Percentiles rank a stretch among this genome's conserved stretches.
Conservation (phyloP, 164 flowering plant species). For the Taxillus chinensis region DNA sequence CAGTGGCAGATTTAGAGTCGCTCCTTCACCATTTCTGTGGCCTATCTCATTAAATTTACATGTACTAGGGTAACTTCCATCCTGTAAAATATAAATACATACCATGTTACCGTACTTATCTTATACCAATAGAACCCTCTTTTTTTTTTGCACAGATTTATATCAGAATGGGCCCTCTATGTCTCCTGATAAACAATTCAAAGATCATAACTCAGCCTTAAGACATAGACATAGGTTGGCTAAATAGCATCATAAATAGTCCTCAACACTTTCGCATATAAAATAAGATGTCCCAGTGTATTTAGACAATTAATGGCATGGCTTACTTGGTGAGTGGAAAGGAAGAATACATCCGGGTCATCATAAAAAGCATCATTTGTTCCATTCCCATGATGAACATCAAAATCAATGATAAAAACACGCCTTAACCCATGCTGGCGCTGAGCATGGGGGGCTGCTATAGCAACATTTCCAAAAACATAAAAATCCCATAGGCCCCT, state of each 20-base stretch:
- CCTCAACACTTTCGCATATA: no score
- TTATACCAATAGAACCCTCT: no score
- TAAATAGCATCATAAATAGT: no score
- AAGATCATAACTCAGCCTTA: no score
- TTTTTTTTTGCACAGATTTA: no score
- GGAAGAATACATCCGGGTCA: constrained; percentile 87
- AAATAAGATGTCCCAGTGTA: no score
- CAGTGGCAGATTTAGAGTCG: constrained; percentile 78
- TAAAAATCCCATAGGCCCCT: constrained; percentile 99
- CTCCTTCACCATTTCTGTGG: constrained; percentile 71
- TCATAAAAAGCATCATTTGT: constrained; percentile 90
- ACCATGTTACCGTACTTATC: no score
- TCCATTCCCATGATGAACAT: constrained; percentile 98
- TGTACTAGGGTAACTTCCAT: constrained; percentile 97
- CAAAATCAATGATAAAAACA: constrained; percentile 87
- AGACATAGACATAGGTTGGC: no score
- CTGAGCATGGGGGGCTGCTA: constrained; percentile 95
- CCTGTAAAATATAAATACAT: constrained; percentile 23
- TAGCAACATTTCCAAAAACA: constrained; percentile 89
- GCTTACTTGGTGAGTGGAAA: constrained; percentile 90
- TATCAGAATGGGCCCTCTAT: no score
- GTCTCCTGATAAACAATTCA: no score
- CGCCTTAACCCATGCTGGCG: constrained; percentile 68
- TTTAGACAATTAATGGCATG: not conserved
- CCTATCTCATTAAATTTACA: constrained; percentile 79